A percentile compares a stretch with the other conserved stretches of the same genome.
Evolutionary conservation across 805 yeast species (phyloP).

Genomic region (Wickerhamiella sergipiensis): DNA sequence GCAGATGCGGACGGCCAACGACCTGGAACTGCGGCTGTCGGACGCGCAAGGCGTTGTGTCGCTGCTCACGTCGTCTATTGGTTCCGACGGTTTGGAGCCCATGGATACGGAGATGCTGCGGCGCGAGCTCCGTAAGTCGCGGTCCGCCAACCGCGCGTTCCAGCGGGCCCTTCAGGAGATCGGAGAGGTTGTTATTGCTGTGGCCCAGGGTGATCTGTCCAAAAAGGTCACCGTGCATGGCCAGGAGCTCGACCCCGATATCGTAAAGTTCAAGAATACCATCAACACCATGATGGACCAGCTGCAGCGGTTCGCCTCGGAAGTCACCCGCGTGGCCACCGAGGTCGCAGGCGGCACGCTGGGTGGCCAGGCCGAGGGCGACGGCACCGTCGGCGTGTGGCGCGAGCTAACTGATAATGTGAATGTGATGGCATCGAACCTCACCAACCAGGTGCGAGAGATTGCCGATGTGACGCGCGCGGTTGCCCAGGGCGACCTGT

Average conservation of each 20-base stretch:
- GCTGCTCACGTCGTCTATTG: constrained; percentile 22
- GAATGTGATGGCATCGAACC: constrained; percentile 78
- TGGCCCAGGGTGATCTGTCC: constrained; percentile 77
- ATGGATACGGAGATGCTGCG: constrained; percentile 22
- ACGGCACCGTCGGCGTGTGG: constrained; percentile 84
- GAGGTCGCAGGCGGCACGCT: constrained; percentile 83
- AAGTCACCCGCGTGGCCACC: constrained; percentile 74
- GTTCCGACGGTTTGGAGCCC: constrained; percentile 9
- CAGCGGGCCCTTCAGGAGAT: constrained; percentile 63
- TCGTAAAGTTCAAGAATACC: constrained; percentile 62
- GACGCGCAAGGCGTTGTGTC: constrained; percentile 24
- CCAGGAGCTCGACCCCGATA: constrained; percentile 65
- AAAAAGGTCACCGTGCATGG: constrained; percentile 65
- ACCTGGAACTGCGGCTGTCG: constrained; percentile 22
- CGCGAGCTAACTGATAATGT: constrained; percentile 74
- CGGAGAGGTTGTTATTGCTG: constrained; percentile 77
- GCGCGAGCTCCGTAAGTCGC: constrained; percentile 28
- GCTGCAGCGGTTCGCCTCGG: constrained; percentile 64
- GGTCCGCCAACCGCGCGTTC: constrained; percentile 49
- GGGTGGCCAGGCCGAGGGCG: constrained; percentile 78
- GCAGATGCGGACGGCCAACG: constrained; percentile 23
- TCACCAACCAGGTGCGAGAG: constrained; percentile 80
- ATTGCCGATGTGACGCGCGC: constrained; percentile 84
- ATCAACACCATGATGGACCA: constrained; percentile 86
- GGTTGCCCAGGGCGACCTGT: constrained; percentile 75